phyloP scores from a whole-genome alignment of 768 basidiomycete genomes.

The Tricholoma furcatifolium region DNA sequence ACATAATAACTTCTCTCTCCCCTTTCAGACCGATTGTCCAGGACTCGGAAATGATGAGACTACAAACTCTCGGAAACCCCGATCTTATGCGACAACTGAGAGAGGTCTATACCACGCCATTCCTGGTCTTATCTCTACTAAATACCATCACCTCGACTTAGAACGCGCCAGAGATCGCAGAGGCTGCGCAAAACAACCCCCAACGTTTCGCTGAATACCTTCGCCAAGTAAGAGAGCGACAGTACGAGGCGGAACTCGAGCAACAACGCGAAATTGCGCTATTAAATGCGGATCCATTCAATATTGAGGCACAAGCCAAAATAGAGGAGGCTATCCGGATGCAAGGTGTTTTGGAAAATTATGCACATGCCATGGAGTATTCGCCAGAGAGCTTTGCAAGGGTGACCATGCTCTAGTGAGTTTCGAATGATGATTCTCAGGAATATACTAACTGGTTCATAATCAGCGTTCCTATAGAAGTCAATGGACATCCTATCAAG shows the following conservation, averaged over 20 bases:
- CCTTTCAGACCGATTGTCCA: constrained; percentile 54
- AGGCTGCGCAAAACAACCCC: constrained; percentile 68
- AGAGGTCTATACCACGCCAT: constrained; percentile 43
- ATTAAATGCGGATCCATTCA: constrained; percentile 86
- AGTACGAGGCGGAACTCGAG: constrained; percentile 50
- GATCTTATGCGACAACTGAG: constrained; percentile 71
- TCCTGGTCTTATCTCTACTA: not conserved
- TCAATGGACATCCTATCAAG: constrained; percentile 87
- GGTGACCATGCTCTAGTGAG: constrained; percentile 96
- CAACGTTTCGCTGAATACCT: constrained; percentile 74
- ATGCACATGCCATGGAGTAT: constrained; percentile 92
- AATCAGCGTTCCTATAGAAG: constrained; percentile 81
- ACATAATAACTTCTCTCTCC: not conserved
- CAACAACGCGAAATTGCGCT: constrained; percentile 60
- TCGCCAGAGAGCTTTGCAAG: constrained; percentile 91
- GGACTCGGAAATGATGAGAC: constrained; percentile 87
- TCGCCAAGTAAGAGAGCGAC: constrained; percentile 56
- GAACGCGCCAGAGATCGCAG: constrained; percentile 81
- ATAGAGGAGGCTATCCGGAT: constrained; percentile 94
- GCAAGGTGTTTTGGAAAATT: constrained; percentile 87
- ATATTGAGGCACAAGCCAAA: constrained; percentile 86
- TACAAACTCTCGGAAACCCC: constrained; percentile 86
- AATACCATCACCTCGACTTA: constrained; percentile 28
- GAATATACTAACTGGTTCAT: not conserved
- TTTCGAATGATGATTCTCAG: constrained; percentile 15